Base-by-base conservation (phyloP, 345 rosid genomes). In the Brassica napus region DNA sequence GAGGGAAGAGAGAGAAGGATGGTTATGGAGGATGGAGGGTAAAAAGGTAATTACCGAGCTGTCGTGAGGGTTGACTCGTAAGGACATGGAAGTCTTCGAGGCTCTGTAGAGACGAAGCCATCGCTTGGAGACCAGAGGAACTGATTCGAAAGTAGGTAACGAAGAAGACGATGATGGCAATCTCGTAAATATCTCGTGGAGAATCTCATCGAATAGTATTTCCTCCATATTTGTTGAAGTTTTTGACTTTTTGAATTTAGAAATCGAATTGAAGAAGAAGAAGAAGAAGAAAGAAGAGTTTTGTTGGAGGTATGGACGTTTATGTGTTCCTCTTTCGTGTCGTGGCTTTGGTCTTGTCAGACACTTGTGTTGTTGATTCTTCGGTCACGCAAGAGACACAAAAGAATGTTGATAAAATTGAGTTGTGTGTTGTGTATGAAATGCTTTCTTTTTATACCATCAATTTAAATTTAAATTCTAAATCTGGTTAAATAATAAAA, bases 21-120 rank as follows among this genome's bases (percentile, higher is more conserved):
- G 79, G 77, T 78, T 69, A 42, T 83, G 73, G 78, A 94, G 85
- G 83, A 88, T 73, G 31, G 92, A 83, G 59, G 90, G 80, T 1
- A 88, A 62, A 82, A 86, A 78, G 76, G 84, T 64, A 59, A 88
- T 57, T 69, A 82, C 24, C 4, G 86, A 84, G 5, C 0, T 6
- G 47, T 73, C 65, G 14, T 63, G 30, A 52, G 84, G 87, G 16
- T 65, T 32, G 12, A 92, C 60, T 44, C 79, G 84, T 74, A 94
- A 88, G 52, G 97, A 92, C 44, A 94, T 85, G 70, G 91, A 88
- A 54, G 94, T 81, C 77, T 69, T 88, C 9, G 94, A 91, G 12
- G 85, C 72, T 37, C 98, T 84, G 85, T 83, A 91, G 85, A 94
- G 88, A 78, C 78, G 82, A 35, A 94, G 97, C 98, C 98, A 94